These are phyloP conservation scores for Taiozyma sp. DNA, from an alignment of 1,139 yeast species.

Conservation along the genomic window DNA sequence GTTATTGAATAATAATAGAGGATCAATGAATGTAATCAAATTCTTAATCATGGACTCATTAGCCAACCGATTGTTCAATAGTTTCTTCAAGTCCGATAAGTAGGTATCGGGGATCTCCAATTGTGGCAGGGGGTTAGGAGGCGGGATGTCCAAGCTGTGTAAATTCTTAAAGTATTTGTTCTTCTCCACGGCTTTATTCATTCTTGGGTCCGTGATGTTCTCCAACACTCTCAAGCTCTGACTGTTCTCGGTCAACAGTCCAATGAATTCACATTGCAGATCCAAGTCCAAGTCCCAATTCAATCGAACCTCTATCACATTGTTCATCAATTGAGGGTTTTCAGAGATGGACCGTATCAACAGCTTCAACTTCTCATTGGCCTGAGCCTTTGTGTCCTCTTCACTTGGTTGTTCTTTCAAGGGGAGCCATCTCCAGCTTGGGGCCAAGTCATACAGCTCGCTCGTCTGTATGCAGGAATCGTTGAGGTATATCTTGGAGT, in stretches of 20 bases:
- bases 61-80: constrained; percentile 23
- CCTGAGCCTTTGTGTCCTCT: constrained; percentile 5
- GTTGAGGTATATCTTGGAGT: constrained; percentile 21
- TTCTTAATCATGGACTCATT: constrained; percentile 19
- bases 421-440: constrained; percentile 21
- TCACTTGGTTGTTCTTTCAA: constrained; percentile 1
- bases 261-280: constrained; percentile 26
- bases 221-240: constrained; percentile 29
- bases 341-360: constrained; percentile 25
- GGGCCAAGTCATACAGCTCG: constrained; percentile 13
- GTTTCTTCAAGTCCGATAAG: constrained; percentile 25
- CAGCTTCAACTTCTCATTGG: constrained; percentile 20
- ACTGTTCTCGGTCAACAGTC: constrained; percentile 25
- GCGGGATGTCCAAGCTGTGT: constrained; percentile 34
- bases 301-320: constrained; percentile 32
- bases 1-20: constrained; percentile 29
- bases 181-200: constrained; percentile 29
- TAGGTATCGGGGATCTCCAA: constrained; percentile 25
- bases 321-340: constrained; percentile 20
- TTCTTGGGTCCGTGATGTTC: constrained; percentile 32
- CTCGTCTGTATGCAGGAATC: constrained; percentile 20
- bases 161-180: constrained; percentile 25
- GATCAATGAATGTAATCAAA: constrained; percentile 33
- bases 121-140: constrained; percentile 33
- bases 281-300: constrained; percentile 34